Evolutionary conservation across 495 filamentous ascomycete genomes (phyloP).

Genomic region (Paragyromitra xinjiangensis): DNA sequence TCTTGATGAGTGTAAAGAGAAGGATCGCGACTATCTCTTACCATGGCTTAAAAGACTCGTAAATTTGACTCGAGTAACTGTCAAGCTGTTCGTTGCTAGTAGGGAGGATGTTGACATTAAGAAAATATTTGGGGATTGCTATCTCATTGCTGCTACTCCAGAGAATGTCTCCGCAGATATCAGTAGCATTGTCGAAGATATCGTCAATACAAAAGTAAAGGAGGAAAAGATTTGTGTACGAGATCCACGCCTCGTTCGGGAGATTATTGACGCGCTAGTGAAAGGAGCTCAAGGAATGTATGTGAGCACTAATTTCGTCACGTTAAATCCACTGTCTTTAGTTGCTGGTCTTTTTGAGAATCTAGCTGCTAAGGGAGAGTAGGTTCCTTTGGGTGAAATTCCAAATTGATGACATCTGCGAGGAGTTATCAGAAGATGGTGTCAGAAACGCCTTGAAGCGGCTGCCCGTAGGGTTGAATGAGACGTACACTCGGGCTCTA

Average conservation of each 20-base stretch:
- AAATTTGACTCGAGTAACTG: not conserved
- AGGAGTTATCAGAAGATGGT: constrained; percentile 26
- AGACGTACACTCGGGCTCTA: constrained; percentile 60
- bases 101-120: not conserved
- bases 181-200: not conserved
- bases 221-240: not conserved
- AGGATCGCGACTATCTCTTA: not conserved
- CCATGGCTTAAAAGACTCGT: not conserved
- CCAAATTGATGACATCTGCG: constrained; percentile 59
- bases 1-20: not conserved
- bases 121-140: not conserved
- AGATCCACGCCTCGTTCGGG: not conserved
- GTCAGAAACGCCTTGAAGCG: constrained; percentile 48
- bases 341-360: not conserved
- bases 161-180: not conserved
- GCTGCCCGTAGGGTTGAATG: constrained; percentile 57
- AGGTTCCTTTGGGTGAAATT: constrained; percentile 62
- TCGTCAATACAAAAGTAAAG: not conserved
- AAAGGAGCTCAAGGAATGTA: constrained; percentile 10
- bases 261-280: not conserved
- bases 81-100: not conserved
- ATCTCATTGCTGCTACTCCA: not conserved
- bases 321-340: not conserved
- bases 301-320: not conserved
- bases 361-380: constrained; percentile 1